These are phyloP conservation scores for Chytriomyces confervae DNA, from an alignment of 192 early-diverging fungal species.

Conservation along the genomic window DNA sequence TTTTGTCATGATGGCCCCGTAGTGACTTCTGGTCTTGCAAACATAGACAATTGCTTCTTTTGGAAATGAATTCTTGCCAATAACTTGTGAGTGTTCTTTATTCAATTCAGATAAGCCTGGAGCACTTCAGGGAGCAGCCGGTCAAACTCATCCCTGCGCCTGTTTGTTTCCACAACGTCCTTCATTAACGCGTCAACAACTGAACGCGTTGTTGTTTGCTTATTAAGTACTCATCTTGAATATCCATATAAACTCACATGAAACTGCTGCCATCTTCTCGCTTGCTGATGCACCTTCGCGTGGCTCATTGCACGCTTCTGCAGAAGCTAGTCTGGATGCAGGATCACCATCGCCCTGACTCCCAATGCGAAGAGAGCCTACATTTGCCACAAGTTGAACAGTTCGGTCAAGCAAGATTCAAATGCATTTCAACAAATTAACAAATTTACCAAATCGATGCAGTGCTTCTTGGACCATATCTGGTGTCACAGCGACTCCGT, in stretches of 20 bases:
- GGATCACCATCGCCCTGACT: background rate
- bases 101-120: too few species aligned
- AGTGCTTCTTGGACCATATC: constrained; percentile 32
- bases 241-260: background rate
- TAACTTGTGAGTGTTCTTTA: too few species aligned
- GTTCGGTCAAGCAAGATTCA: background rate
- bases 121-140: too few species aligned
- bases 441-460: constrained; percentile 31
- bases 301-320: background rate
- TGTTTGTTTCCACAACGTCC: constrained; percentile 4
- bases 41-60: too few species aligned
- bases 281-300: background rate
- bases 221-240: too few species aligned
- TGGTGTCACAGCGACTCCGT: constrained; percentile 28
- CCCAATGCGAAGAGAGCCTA: background rate
- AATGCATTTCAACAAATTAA: background rate
- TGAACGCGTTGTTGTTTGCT: background rate
- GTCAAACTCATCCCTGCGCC: background rate
- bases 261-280: background rate
- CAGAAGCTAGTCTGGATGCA: background rate
- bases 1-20: too few species aligned
- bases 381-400: background rate
- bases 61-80: too few species aligned
- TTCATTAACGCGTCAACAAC: constrained; percentile 4
- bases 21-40: too few species aligned